Conservation (phyloP, 2,329 filamentous ascomycete species). For the Exophiala xenobiotica region DNA sequence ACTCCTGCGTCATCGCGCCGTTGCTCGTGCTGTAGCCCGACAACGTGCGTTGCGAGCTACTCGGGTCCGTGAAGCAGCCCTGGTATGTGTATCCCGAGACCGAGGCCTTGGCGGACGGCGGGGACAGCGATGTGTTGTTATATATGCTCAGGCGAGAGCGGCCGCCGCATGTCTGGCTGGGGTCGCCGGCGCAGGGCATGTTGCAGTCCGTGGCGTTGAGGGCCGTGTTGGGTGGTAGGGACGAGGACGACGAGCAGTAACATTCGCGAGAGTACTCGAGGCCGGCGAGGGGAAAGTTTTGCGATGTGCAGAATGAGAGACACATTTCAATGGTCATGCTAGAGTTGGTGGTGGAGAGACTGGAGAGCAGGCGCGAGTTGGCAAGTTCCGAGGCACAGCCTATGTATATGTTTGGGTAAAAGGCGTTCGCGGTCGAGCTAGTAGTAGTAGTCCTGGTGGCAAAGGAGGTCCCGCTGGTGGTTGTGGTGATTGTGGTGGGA, state of each 20-base stretch:
- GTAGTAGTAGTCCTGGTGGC: background rate
- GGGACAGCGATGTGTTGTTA: conserved; percentile 22
- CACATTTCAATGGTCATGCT: conserved; percentile 46
- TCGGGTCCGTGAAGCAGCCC: conserved; percentile 28
- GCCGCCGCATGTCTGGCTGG: conserved; percentile 31
- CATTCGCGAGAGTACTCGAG: conserved; percentile 22
- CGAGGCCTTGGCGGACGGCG: conserved; percentile 12
- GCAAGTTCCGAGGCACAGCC: conserved; percentile 21
- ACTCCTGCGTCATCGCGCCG: conserved; percentile 46
- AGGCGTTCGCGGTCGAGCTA: conserved; percentile 6
- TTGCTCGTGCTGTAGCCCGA: conserved; percentile 44
- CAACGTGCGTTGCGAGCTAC: conserved; percentile 15
- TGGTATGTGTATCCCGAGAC: conserved; percentile 16
- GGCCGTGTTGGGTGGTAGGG: conserved; percentile 9
- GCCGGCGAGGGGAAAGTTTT: conserved; percentile 23
- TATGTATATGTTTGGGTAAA: conserved; percentile 15
- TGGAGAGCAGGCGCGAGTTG: conserved; percentile 44
- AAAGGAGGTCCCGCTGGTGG: background rate
- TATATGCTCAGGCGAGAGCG: conserved; percentile 23
- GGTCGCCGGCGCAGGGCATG: conserved; percentile 31
- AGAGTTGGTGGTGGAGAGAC: conserved; percentile 42
- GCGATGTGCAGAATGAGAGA: conserved; percentile 23
- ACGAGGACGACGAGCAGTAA: conserved; percentile 20
- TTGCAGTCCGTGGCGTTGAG: conserved; percentile 26
- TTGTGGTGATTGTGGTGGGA: background rate